phyloP scores from a whole-genome alignment of 2,329 filamentous ascomycete genomes.

The Esteya vermicola region DNA sequence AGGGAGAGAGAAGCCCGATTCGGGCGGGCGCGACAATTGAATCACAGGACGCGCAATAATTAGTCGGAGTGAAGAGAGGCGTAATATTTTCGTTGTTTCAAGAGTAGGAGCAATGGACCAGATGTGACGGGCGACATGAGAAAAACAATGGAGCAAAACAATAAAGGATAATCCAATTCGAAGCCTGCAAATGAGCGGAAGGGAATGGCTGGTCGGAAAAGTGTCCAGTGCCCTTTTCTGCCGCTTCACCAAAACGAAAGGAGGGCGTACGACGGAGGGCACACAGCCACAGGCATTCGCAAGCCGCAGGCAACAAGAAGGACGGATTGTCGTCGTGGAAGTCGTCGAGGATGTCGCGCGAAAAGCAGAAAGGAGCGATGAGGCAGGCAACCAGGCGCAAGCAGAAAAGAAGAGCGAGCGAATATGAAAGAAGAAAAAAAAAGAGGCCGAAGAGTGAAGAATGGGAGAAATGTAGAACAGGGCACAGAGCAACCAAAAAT shows the following conservation, averaged over 20 bases:
- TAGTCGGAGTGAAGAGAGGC: no score
- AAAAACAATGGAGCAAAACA: no score
- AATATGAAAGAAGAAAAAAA: not conserved
- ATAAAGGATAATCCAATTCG: no score
- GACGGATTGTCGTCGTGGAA: not conserved
- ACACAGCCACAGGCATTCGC: not conserved
- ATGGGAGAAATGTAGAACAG: not conserved
- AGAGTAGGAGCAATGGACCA: not conserved
- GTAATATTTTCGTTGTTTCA: not conserved
- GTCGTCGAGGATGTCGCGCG: not conserved
- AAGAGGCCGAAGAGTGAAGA: not conserved
- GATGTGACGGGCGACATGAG: not conserved
- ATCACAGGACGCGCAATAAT: no score
- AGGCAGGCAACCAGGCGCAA: not conserved
- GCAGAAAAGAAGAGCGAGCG: not conserved
- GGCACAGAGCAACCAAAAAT: not conserved
- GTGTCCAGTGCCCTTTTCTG: no score
- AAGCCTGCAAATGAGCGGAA: no score
- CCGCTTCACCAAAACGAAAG: not conserved
- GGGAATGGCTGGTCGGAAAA: no score
- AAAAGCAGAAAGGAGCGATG: not conserved
- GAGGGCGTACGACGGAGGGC: not conserved
- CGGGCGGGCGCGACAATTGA: conserved; percentile 1
- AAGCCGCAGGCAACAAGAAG: not conserved
- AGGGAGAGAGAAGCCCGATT: not conserved